Base-by-base conservation (phyloP, 257 asterid species). In the Hygrophila difformis region DNA sequence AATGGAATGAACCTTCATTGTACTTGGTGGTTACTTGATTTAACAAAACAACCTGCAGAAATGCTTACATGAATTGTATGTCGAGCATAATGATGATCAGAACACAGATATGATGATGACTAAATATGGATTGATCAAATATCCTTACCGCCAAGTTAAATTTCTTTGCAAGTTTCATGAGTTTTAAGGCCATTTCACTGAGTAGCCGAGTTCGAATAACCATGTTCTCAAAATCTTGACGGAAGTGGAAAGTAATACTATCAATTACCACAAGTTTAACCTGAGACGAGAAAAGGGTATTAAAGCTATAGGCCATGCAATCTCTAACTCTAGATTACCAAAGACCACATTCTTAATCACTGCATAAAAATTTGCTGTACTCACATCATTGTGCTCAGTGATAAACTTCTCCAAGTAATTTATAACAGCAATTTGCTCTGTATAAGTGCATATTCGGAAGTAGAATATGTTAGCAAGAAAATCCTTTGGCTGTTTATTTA, bases 231-330 rank as follows among this genome's bases (percentile, higher is more conserved):
- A 89, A 89, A 70, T 89, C 93, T 63, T 82, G 93, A 54, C 96
- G 94, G 73, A 89, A 89, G 74, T 85, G 98, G 75, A 85, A 85
- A 39, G 94, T 76, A 44, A 89, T 79, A 79, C 98, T 89, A 61
- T 89, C 98, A 31, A 89, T 68, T 15, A 85, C 53, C 8, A 89
- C 84, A 46, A 70, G 71, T 81, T 82, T 89, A 40, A 89, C 80
- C 98, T 89, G 79, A 43, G 51, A 73, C 49, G 37, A 21, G 33
- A 63, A 19, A 39, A 43, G 43, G 45, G 43, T 23, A 21, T 31
- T 38, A 44, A 40, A 45, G 28, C 48, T 57, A 37, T 47, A 42
- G 12, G 7, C 34, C 42, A 60, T 33, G 16, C 39, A 55, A 12
- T 19, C 39, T 34, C 56, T 35, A 60, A 57, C 18, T 14, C 26